Evolutionary conservation across 352 stramenopile species (phyloP).

Genomic region (Elongisporangium senticosum): DNA sequence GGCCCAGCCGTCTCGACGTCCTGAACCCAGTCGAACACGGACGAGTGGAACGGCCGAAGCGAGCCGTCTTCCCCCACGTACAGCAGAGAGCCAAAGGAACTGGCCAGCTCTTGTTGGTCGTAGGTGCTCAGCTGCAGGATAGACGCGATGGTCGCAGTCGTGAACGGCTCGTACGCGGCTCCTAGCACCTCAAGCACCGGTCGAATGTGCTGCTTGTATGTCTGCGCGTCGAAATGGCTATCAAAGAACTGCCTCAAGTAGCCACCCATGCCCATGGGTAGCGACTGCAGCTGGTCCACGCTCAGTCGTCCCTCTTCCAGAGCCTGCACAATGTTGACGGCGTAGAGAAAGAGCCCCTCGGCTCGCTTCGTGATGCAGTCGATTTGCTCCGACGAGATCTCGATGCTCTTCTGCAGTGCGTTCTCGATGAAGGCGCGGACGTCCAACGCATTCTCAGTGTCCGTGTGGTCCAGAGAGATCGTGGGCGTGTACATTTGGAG

Average conservation of each 20-base stretch:
- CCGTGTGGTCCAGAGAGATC: constrained; percentile 38
- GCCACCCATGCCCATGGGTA: constrained; percentile 58
- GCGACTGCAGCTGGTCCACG: constrained; percentile 39
- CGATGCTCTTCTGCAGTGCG: neutral
- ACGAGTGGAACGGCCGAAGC: constrained; percentile 69
- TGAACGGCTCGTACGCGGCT: constrained; percentile 58
- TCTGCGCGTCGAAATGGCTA: constrained; percentile 47
- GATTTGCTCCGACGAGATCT: constrained; percentile 26
- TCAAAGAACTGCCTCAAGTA: constrained; percentile 71
- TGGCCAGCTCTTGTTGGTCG: constrained; percentile 48
- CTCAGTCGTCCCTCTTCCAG: constrained; percentile 43
- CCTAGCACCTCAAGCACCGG: constrained; percentile 67
- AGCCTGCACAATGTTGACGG: constrained; percentile 68
- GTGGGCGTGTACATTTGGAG: constrained; percentile 45
- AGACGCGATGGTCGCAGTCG: constrained; percentile 29
- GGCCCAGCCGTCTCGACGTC: constrained; percentile 35
- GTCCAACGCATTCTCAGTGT: constrained; percentile 44
- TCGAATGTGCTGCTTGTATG: constrained; percentile 51
- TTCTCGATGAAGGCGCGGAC: constrained; percentile 14
- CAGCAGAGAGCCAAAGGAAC: constrained; percentile 50
- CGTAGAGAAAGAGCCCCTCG: constrained; percentile 69
- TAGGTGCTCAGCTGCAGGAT: constrained; percentile 58
- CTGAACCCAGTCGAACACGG: constrained; percentile 66
- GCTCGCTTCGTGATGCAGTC: constrained; percentile 47
- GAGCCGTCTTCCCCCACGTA: constrained; percentile 37